A percentile compares a stretch with the other conserved stretches of the same genome.
These are phyloP conservation scores for Claviceps maximensis DNA, from an alignment of 2,329 filamentous ascomycete genomes.

Conservation along the genomic window DNA sequence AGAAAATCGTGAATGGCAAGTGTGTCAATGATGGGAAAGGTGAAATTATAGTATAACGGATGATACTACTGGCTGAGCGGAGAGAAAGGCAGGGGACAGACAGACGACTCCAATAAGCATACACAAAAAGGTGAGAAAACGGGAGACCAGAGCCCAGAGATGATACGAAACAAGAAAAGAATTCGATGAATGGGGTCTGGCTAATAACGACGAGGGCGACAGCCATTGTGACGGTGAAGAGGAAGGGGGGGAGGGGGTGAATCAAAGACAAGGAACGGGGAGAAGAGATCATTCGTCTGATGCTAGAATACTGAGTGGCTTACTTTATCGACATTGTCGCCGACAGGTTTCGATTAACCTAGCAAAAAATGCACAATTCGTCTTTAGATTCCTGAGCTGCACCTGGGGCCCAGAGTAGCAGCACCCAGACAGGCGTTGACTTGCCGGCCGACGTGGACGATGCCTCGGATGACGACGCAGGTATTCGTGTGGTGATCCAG, in stretches of 20 bases:
- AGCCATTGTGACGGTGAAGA: background rate
- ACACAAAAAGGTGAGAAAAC: background rate
- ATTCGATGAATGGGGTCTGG: slow-evolving; percentile 1
- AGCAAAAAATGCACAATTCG: slow-evolving; percentile 8
- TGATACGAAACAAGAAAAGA: slow-evolving; percentile 4
- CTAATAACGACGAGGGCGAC: background rate
- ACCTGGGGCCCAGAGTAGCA: slow-evolving; percentile 1
- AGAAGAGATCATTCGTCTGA: slow-evolving; percentile 5
- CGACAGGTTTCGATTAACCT: slow-evolving; percentile 22
- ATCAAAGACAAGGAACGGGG: slow-evolving; percentile 4
- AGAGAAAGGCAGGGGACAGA: background rate
- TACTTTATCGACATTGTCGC: slow-evolving; percentile 43
- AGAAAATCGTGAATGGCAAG: background rate
- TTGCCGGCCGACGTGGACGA: background rate
- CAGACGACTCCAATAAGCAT: background rate
- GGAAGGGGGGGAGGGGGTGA: background rate
- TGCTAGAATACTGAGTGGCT: slow-evolving; percentile 18
- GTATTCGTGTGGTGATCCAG: background rate
- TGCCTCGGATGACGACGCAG: background rate
- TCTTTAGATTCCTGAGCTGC: slow-evolving; percentile 4
- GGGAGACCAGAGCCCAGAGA: background rate
- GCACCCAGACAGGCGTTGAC: background rate
- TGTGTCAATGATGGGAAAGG: background rate
- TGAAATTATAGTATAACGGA: background rate
- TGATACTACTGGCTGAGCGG: background rate